Conservation (phyloP, 768 basidiomycete genomes). For the Scleroderma citrinum region DNA sequence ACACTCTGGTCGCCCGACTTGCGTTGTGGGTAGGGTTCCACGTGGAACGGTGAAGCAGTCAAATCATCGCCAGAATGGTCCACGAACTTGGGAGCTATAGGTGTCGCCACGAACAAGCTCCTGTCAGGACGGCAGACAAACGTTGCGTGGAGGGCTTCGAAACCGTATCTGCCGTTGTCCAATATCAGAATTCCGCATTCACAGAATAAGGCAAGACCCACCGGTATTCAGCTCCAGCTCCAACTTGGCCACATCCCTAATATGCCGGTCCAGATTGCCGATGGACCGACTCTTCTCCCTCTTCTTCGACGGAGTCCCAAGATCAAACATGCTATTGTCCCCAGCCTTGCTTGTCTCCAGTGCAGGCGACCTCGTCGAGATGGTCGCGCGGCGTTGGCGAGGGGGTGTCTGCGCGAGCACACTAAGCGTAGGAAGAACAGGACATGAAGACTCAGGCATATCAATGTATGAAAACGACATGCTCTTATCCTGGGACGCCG, state of each 20-base stretch:
- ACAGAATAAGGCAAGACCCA: slow-evolving; percentile 31
- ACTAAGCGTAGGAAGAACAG: slow-evolving; percentile 14
- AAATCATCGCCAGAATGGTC: slow-evolving; percentile 42
- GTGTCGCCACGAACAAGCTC: slow-evolving; percentile 59
- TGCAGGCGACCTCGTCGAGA: slow-evolving; percentile 59
- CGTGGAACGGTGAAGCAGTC: slow-evolving; percentile 54
- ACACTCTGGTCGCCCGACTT: slow-evolving; percentile 30
- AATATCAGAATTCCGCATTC: background rate
- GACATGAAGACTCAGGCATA: slow-evolving; percentile 14
- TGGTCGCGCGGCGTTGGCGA: slow-evolving; percentile 50
- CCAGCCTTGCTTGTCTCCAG: slow-evolving; percentile 21
- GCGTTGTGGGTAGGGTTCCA: slow-evolving; percentile 59
- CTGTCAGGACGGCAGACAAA: slow-evolving; percentile 66
- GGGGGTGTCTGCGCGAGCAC: slow-evolving; percentile 29
- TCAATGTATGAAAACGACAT: slow-evolving; percentile 19
- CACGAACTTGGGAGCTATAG: slow-evolving; percentile 31
- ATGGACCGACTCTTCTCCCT: slow-evolving; percentile 65
- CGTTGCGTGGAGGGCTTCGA: slow-evolving; percentile 39
- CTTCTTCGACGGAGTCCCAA: slow-evolving; percentile 52
- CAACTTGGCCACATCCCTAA: slow-evolving; percentile 58
- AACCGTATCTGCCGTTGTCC: slow-evolving; percentile 26
- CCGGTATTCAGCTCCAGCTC: slow-evolving; percentile 61
- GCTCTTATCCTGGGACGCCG: slow-evolving; percentile 13
- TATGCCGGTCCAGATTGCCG: slow-evolving; percentile 58
- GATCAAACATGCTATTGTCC: slow-evolving; percentile 29